Conservation (phyloP, 805 yeast genomes). For the Clavispora carvajalis region DNA sequence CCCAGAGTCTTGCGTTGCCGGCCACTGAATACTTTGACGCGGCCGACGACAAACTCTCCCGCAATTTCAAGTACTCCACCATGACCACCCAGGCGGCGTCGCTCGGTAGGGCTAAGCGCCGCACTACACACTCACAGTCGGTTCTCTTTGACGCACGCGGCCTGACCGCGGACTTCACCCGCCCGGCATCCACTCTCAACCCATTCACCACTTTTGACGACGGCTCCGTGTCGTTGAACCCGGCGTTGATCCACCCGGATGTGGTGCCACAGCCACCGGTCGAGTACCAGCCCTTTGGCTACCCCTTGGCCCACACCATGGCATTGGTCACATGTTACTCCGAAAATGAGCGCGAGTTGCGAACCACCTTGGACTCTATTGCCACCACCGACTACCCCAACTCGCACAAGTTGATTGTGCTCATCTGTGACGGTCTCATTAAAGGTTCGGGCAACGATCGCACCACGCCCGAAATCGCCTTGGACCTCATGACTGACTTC, state of each 20-base stretch:
- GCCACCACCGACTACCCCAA: conserved; percentile 96
- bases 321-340: conserved; percentile 83
- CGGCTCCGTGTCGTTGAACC: conserved; percentile 43
- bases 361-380: conserved; percentile 86
- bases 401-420: conserved; percentile 80
- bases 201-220: conserved; percentile 30
- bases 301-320: conserved; percentile 53
- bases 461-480: conserved; percentile 85
- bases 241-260: conserved; percentile 64
- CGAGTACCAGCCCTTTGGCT: conserved; percentile 70
- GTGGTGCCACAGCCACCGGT: conserved; percentile 89
- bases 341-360: conserved; percentile 79
- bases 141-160: conserved; percentile 12
- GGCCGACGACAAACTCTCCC: conserved; percentile 25
- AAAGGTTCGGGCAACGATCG: conserved; percentile 90
- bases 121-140: conserved; percentile 14
- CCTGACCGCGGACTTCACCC: conserved; percentile 29
- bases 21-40: conserved; percentile 34
- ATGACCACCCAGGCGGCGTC: conserved; percentile 61
- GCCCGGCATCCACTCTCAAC: conserved; percentile 24
- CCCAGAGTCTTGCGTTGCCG: conserved; percentile 29
- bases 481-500: conserved; percentile 76
- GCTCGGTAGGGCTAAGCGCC: conserved; percentile 18
- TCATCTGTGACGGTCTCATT: conserved; percentile 90
- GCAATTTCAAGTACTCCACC: conserved; percentile 47